Evolutionary conservation across 495 filamentous ascomycete genomes (phyloP), one percentile per base, ranked within the genome.

Genomic region (Penicillium lividum): DNA sequence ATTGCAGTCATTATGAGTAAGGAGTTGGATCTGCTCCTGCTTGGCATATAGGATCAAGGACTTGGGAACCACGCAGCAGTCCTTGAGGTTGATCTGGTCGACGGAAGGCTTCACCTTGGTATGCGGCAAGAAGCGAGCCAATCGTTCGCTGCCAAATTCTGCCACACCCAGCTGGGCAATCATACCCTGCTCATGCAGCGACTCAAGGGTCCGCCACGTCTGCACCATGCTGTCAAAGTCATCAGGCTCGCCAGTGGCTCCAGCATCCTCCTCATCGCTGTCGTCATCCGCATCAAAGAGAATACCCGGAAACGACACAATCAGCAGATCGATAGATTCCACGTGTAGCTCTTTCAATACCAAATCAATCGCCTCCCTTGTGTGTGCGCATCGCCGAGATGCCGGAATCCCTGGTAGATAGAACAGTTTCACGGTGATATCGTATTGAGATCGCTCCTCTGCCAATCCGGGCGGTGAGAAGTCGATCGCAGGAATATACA

Each of bases 41-140:
- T 93, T 94, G 34, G 94, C 93, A 67, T 92, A 87, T 64, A 89
- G 74, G 47, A 93, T 86, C 68, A 99, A 77, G 33, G 90, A 88
- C 61, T 92, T 92, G 22, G 94, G 94, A 42, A 98, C 95, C 18
- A 93, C 91, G 73, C 94, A 98, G 75, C 93, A 97, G 72, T 98
- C 92, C 63, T 92, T 89, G 49, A 97, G 82, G 72, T 98, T 98
- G 80, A 99, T 95, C 83, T 99, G 94, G 73, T 98, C 84, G 27
- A 98, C 94, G 3, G 84, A 77, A 9, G 94, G 95, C 64, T 85
- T 86, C 46, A 97, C 77, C 44, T 75, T 79, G 18, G 90, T 88
- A 47, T 81, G 76, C 10, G 79, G 79, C 8, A 91, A 74, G 56
- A 91, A 83, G n/a, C 82, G 78, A 3, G 82, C 72, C 42, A 98